Percentiles rank a stretch among this genome's conserved stretches.
Evolutionary conservation across 1,284 basidiomycete genomes (phyloP).

Genomic region (Coniophora puteana): DNA sequence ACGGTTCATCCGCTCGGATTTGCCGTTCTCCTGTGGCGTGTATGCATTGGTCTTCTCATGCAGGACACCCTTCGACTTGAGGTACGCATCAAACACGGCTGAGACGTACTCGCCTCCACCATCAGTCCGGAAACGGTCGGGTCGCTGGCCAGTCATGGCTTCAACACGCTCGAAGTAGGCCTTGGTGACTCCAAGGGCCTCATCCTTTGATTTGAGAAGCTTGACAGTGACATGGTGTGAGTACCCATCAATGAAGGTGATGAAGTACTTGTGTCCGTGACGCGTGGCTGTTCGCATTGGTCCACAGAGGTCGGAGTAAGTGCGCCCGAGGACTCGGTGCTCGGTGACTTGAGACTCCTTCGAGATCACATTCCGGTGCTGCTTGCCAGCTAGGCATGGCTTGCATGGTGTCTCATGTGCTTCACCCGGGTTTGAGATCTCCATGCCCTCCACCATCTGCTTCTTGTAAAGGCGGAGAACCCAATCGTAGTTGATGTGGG

Average conservation of each 20-base stretch:
- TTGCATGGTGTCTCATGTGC: constrained; percentile 5
- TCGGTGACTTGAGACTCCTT: constrained; percentile 1
- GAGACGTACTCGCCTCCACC: constrained; percentile 16
- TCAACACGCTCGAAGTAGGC: constrained; percentile 3
- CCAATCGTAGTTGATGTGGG: constrained; percentile 5
- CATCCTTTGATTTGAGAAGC: constrained; percentile 9
- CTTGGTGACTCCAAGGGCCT: neutral
- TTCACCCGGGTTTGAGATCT: constrained; percentile 4
- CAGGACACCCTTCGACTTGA: constrained; percentile 9
- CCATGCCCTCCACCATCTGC: constrained; percentile 11
- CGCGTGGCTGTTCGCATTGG: constrained; percentile 8
- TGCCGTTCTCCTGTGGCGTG: constrained; percentile 8
- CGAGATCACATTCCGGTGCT: constrained; percentile 1
- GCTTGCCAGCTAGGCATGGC: constrained; percentile 6
- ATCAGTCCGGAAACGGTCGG: constrained; percentile 12
- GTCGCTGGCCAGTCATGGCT: neutral
- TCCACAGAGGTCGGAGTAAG: constrained; percentile 5
- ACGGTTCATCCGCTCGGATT: constrained; percentile 8
- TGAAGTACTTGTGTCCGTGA: constrained; percentile 9
- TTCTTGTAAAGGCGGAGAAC: constrained; percentile 7
- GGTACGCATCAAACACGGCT: constrained; percentile 10
- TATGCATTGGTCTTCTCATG: constrained; percentile 9
- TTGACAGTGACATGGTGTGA: constrained; percentile 12
- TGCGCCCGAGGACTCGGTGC: constrained; percentile 1
- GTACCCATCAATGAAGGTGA: constrained; percentile 7